Percentiles rank a stretch among this genome's conserved stretches.
These are phyloP conservation scores for Pythium brachiatum DNA, from an alignment of 352 stramenopile genomes.

Conservation along the genomic window DNA sequence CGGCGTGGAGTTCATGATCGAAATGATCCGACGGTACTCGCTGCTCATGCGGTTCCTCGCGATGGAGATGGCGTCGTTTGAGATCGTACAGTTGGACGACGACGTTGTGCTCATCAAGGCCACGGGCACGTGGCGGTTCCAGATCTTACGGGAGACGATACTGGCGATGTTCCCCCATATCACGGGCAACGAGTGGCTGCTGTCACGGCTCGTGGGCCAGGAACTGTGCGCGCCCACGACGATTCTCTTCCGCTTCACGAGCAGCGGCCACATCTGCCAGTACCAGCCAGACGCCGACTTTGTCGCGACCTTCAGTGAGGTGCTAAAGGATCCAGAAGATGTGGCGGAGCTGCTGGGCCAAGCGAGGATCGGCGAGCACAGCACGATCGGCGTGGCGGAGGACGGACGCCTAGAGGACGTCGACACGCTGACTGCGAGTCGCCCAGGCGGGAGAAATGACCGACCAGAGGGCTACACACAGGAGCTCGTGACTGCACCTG, in stretches of 20 bases:
- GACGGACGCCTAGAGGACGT: conserved; percentile 16
- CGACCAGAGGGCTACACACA: no score
- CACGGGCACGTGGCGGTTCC: conserved; percentile 32
- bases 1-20: conserved; percentile 34
- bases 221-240: conserved; percentile 27
- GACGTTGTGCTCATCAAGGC: conserved; percentile 32
- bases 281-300: conserved; percentile 42
- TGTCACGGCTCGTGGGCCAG: conserved; percentile 38
- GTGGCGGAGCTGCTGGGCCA: conserved; percentile 33
- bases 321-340: conserved; percentile 34
- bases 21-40: conserved; percentile 47
- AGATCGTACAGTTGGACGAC: conserved; percentile 35
- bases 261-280: conserved; percentile 24
- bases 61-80: conserved; percentile 27
- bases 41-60: conserved; percentile 40
- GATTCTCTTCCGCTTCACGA: conserved; percentile 42
- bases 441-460: neutral
- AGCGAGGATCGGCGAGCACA: conserved; percentile 38
- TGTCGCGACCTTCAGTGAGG: conserved; percentile 29
- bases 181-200: conserved; percentile 36
- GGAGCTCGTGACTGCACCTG: no score
- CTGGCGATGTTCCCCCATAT: conserved; percentile 44
- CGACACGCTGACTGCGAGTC: neutral
- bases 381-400: conserved; percentile 25
- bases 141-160: conserved; percentile 48